Conservation (phyloP, 768 basidiomycete species). For the Guyanaporus albipodus region DNA sequence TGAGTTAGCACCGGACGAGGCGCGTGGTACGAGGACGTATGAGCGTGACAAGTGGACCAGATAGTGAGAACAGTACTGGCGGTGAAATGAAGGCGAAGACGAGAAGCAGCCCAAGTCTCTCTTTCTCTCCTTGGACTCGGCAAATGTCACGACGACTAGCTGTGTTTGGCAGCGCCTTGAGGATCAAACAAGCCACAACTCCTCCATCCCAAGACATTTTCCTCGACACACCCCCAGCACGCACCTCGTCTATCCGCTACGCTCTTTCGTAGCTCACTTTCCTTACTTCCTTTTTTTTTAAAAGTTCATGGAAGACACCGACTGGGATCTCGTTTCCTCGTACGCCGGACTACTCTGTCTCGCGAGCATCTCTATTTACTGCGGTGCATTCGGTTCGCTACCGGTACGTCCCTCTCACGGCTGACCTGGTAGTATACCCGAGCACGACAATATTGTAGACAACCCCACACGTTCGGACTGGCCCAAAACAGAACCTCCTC, state of each 20-base stretch:
- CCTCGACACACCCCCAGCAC: too few relatives aligned
- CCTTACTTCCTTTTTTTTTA: slow-evolving; percentile 9
- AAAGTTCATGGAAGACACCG: slow-evolving; percentile 21
- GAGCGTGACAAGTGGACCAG: background rate
- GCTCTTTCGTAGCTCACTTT: background rate
- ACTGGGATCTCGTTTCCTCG: slow-evolving; percentile 63
- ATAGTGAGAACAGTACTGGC: background rate
- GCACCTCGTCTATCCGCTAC: background rate
- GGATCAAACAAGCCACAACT: slow-evolving; percentile 20
- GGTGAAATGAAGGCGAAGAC: background rate
- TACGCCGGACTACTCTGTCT: slow-evolving; percentile 65
- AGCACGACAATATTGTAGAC: slow-evolving; percentile 8
- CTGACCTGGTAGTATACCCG: too few relatives aligned
- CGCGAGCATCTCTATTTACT: slow-evolving; percentile 64
- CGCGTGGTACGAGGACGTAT: background rate
- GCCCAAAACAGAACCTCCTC: slow-evolving; percentile 13
- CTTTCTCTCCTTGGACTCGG: too few relatives aligned
- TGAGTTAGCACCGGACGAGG: too few relatives aligned
- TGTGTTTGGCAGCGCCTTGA: slow-evolving; percentile 2
- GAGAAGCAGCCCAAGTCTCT: background rate
- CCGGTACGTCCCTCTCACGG: slow-evolving; percentile 49
- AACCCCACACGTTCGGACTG: background rate
- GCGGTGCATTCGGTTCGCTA: slow-evolving; percentile 65
- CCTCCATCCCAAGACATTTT: background rate
- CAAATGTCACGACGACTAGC: too few relatives aligned